phyloP scores from a whole-genome alignment of 139 green algal species.

The Pycnococcus provasolii region DNA sequence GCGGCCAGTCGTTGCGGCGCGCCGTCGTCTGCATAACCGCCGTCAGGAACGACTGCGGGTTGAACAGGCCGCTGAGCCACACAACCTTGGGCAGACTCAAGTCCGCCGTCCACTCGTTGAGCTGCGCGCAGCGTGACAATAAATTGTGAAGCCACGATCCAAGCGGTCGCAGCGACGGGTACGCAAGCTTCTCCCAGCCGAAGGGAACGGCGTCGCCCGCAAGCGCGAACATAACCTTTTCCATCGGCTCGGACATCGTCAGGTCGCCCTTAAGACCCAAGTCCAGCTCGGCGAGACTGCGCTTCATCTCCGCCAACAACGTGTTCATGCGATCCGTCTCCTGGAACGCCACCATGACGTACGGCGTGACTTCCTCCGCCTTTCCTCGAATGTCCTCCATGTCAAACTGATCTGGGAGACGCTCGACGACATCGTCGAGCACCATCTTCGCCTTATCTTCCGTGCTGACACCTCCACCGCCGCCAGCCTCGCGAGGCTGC shows the following conservation, averaged over 20 bases:
- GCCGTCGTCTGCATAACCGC: constrained; percentile 82
- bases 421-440: constrained; percentile 67
- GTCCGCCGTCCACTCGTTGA: constrained; percentile 69
- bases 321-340: constrained; percentile 80
- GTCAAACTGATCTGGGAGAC: constrained; percentile 63
- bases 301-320: constrained; percentile 65
- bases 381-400: constrained; percentile 70
- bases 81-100: constrained; percentile 57
- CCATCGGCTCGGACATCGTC: constrained; percentile 79
- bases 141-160: constrained; percentile 60
- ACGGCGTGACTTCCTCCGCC: constrained; percentile 70
- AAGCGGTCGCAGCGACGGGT: constrained; percentile 64
- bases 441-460: constrained; percentile 76
- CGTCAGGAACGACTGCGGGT: constrained; percentile 85
- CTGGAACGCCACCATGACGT: constrained; percentile 80
- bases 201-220: constrained; percentile 53
- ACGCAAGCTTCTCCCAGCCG: constrained; percentile 65
- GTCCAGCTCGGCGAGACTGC: constrained; percentile 67
- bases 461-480: constrained; percentile 40
- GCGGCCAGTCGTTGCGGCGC: constrained; percentile 73
- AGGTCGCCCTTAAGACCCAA: constrained; percentile 85
- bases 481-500: constrained; percentile 49
- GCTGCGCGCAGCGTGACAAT: constrained; percentile 56
- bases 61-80: constrained; percentile 62
- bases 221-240: constrained; percentile 59